Evolutionary conservation across 306 rosid genomes (phyloP).

Genomic region (Quercus rubra): DNA sequence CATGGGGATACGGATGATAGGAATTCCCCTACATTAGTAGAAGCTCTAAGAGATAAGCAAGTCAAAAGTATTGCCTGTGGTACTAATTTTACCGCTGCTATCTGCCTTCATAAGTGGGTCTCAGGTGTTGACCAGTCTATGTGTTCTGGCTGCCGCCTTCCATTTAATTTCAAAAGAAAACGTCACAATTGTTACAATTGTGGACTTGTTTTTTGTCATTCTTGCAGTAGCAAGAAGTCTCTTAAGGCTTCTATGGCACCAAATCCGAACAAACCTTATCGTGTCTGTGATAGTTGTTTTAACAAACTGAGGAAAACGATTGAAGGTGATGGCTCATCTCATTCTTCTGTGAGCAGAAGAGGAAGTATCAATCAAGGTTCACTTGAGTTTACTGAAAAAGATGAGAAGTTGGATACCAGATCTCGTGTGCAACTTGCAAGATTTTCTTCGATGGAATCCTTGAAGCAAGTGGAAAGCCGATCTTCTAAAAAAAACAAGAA

Average conservation of each 20-base stretch:
- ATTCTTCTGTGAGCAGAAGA: constrained; percentile 84
- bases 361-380: constrained; percentile 82
- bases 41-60: constrained; percentile 92
- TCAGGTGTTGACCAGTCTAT: constrained; percentile 98
- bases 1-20: constrained; percentile 89
- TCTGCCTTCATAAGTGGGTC: constrained; percentile 98
- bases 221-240: constrained; percentile 96
- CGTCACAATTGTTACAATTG: constrained; percentile 98
- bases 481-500: constrained; percentile 94
- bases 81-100: constrained; percentile 87
- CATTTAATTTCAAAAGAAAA: constrained; percentile 94
- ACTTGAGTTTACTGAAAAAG: constrained; percentile 66
- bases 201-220: constrained; percentile 96
- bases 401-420: constrained; percentile 74
- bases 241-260: constrained; percentile 99
- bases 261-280: constrained; percentile 95
- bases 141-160: constrained; percentile 97
- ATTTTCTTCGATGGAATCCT: constrained; percentile 76
- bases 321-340: constrained; percentile 77
- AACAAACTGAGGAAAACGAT: constrained; percentile 70
- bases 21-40: constrained; percentile 74
- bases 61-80: constrained; percentile 97
- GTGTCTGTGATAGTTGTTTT: constrained; percentile 95
- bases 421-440: constrained; percentile 72
- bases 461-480: constrained; percentile 81